Conservation (phyloP, 2,329 filamentous ascomycete genomes). For the Alternaria triticina region DNA sequence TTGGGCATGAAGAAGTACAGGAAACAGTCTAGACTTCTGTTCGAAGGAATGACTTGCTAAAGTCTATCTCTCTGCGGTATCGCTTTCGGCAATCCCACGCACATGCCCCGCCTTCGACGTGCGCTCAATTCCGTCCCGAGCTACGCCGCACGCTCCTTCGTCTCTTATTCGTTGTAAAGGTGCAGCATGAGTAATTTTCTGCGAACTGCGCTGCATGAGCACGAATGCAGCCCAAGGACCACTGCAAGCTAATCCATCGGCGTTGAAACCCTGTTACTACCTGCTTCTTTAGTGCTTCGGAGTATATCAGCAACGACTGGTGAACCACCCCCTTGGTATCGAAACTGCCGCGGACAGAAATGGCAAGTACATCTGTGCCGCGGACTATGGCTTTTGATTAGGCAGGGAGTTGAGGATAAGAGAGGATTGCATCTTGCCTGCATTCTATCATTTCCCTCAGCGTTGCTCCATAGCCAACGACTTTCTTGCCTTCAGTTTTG, state of each 20-base stretch:
- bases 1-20: neutral
- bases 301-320: neutral
- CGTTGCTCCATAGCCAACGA: neutral
- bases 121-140: slow-evolving; percentile 27
- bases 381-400: neutral
- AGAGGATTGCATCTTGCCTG: neutral
- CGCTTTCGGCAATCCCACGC: slow-evolving; percentile 5
- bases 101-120: slow-evolving; percentile 15
- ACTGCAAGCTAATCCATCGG: slow-evolving; percentile 3
- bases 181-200: neutral
- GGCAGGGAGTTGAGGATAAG: neutral
- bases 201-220: neutral
- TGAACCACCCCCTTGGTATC: neutral
- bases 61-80: neutral
- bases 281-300: neutral
- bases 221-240: neutral
- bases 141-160: slow-evolving; percentile 9
- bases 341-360: neutral
- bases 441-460: neutral
- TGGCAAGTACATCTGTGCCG: neutral
- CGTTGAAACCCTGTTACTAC: neutral
- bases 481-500: neutral
- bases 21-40: neutral
- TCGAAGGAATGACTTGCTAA: neutral
- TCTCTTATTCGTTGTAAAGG: neutral